These are phyloP conservation scores for Heterobasidion occidentale DNA, from an alignment of 1,284 basidiomycete genomes.

Conservation along the genomic window DNA sequence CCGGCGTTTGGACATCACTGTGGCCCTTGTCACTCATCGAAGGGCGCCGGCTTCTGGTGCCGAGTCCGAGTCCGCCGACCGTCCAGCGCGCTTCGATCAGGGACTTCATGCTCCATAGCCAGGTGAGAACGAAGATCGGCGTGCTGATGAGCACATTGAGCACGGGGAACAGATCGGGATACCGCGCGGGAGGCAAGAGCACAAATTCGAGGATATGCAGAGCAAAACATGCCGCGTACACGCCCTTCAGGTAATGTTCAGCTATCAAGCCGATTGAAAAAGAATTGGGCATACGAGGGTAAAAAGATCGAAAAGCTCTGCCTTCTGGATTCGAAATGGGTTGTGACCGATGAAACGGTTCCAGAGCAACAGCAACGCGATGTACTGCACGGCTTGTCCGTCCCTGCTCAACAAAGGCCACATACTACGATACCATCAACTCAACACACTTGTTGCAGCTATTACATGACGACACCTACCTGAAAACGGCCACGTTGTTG, in stretches of 20 bases:
- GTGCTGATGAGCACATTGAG: conserved; percentile 81
- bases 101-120: conserved; percentile 74
- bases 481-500: conserved; percentile 86
- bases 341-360: conserved; percentile 78
- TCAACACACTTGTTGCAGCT: background rate
- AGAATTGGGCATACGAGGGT: conserved; percentile 43
- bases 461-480: conserved; percentile 38
- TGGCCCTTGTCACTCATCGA: background rate
- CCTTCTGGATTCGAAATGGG: conserved; percentile 36
- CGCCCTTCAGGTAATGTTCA: conserved; percentile 30
- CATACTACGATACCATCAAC: conserved; percentile 49
- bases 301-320: conserved; percentile 44
- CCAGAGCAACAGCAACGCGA: conserved; percentile 66
- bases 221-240: conserved; percentile 46
- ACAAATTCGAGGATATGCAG: conserved; percentile 64
- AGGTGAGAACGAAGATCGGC: conserved; percentile 67
- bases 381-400: conserved; percentile 69
- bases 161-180: conserved; percentile 83
- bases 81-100: conserved; percentile 65
- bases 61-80: conserved; percentile 27
- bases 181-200: conserved; percentile 56
- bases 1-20: background rate
- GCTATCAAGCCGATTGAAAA: background rate
- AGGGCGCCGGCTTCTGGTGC: background rate
- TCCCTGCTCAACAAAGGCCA: conserved; percentile 84